Conservation (phyloP, 2,329 filamentous ascomycete genomes). For the Aspergillus luchuensis region DNA sequence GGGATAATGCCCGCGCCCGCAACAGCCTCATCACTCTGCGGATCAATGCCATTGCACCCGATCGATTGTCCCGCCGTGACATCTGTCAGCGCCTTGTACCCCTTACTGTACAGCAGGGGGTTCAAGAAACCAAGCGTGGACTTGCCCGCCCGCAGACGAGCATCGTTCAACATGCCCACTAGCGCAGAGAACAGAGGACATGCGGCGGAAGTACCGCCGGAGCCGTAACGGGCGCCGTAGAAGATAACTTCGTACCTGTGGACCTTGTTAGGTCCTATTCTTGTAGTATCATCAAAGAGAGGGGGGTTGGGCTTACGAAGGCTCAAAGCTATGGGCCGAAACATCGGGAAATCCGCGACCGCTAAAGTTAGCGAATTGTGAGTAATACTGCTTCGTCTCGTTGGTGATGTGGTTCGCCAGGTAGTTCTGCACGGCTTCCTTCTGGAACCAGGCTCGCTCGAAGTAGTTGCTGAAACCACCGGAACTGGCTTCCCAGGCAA, state of each 20-base stretch:
- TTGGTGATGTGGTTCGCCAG: constrained; percentile 28
- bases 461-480: constrained; percentile 59
- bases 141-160: constrained; percentile 43
- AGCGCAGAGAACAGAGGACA: constrained; percentile 60
- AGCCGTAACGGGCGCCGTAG: constrained; percentile 10
- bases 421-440: constrained; percentile 48
- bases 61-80: constrained; percentile 37
- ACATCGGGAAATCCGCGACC: constrained; percentile 61
- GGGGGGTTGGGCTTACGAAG: constrained; percentile 33
- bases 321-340: constrained; percentile 56
- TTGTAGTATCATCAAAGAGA: too few relatives aligned
- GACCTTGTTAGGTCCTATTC: neutral
- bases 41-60: constrained; percentile 39
- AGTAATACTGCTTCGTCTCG: constrained; percentile 40
- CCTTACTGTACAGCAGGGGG: constrained; percentile 57
- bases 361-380: constrained; percentile 52
- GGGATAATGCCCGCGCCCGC: constrained; percentile 27
- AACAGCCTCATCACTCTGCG: constrained; percentile 25
- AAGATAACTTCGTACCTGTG: constrained; percentile 19
- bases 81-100: constrained; percentile 54
- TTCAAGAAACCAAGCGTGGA: constrained; percentile 58
- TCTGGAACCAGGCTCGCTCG: constrained; percentile 51
- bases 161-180: constrained; percentile 34
- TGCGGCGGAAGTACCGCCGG: constrained; percentile 42
- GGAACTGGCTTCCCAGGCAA: constrained; percentile 48